Evolutionary conservation across 73 alveolate species (phyloP).

Genomic region (Paramecium caudatum): DNA sequence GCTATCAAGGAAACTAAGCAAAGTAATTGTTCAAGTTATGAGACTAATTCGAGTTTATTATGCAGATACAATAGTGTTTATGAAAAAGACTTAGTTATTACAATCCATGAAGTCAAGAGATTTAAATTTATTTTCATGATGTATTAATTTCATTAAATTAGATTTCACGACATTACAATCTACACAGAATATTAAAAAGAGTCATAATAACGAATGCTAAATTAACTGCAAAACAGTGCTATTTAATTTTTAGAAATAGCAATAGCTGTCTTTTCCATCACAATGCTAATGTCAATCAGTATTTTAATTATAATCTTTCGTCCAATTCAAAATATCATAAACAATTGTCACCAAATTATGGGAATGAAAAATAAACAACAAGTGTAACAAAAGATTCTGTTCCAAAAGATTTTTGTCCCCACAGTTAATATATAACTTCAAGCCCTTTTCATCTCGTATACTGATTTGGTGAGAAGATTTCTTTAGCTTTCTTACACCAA

Average conservation of each 20-base stretch:
- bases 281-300: background rate
- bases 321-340: background rate
- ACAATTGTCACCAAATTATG: slow-evolving; percentile 1
- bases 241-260: background rate
- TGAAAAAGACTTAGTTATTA: slow-evolving; percentile 21
- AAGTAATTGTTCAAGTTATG: slow-evolving; percentile 17
- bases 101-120: slow-evolving; percentile 39
- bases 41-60: background rate
- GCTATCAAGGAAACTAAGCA: background rate
- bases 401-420: background rate
- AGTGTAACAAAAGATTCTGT: background rate
- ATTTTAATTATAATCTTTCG: background rate
- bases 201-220: background rate
- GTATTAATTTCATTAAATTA: background rate
- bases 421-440: background rate
- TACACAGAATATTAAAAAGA: background rate
- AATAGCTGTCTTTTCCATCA: background rate
- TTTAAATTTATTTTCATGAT: slow-evolving; percentile 10
- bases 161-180: background rate
- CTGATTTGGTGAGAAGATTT: background rate
- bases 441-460: background rate
- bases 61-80: slow-evolving; percentile 41
- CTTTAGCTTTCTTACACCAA: background rate
- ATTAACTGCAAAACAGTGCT: background rate
- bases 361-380: slow-evolving; percentile 13